Evolutionary conservation across 2,329 filamentous ascomycete genomes (phyloP).

Genomic region (Fusarium avenaceum): DNA sequence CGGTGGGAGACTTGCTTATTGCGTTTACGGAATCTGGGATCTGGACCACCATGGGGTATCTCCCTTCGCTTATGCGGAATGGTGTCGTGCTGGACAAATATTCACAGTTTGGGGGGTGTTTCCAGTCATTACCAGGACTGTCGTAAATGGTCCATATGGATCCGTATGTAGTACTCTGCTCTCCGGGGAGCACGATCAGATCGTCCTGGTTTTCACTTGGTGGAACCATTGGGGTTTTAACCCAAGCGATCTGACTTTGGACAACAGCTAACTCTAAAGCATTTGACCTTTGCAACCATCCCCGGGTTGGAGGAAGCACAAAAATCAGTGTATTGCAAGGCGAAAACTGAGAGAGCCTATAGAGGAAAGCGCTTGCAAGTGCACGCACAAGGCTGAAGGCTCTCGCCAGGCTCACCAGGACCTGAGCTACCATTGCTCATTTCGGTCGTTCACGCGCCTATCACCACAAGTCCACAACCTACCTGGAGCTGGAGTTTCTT

Average conservation of each 20-base stretch:
- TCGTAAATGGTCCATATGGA: slow-evolving; percentile 56
- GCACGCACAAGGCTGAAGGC: slow-evolving; percentile 37
- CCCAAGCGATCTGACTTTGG: slow-evolving; percentile 36
- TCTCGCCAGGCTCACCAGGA: slow-evolving; percentile 15
- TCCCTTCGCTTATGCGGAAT: slow-evolving; percentile 3
- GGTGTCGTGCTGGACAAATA: slow-evolving; percentile 10
- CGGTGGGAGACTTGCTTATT: not conserved
- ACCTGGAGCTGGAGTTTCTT: slow-evolving; percentile 12
- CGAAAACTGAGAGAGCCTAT: slow-evolving; percentile 18
- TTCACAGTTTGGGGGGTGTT: slow-evolving; percentile 25
- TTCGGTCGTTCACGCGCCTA: slow-evolving; percentile 25
- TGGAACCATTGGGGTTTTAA: slow-evolving; percentile 45
- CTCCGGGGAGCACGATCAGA: slow-evolving; percentile 32
- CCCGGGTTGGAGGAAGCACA: slow-evolving; percentile 22
- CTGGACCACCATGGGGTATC: slow-evolving; percentile 5
- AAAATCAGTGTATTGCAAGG: slow-evolving; percentile 7
- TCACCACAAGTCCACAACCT: slow-evolving; percentile 21
- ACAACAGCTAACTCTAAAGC: slow-evolving; percentile 29
- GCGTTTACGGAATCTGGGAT: not conserved
- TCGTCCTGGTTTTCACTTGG: slow-evolving; percentile 33
- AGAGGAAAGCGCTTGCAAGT: slow-evolving; percentile 46
- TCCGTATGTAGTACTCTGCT: slow-evolving; percentile 54
- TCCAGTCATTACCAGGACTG: slow-evolving; percentile 20
- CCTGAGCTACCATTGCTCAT: slow-evolving; percentile 18
- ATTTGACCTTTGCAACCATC: slow-evolving; percentile 38